Percentiles rank a stretch among this genome's conserved stretches.
Evolutionary conservation across 2,329 filamentous ascomycete genomes (phyloP).

Genomic region (Colletotrichum melonis): DNA sequence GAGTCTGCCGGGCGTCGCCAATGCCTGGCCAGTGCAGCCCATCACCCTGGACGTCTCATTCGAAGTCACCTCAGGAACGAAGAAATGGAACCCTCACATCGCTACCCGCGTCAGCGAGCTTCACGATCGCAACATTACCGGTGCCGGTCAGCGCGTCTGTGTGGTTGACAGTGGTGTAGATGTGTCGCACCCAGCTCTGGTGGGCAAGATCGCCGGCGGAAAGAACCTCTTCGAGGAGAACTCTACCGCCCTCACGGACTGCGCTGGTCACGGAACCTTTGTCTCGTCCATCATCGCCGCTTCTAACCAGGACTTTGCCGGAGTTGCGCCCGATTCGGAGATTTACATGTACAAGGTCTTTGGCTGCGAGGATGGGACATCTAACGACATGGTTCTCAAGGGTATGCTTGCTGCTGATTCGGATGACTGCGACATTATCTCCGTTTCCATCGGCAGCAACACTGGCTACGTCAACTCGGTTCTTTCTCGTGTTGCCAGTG

Average conservation of each 20-base stretch:
- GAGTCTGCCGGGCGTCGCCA: constrained; percentile 19
- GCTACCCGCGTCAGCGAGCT: constrained; percentile 36
- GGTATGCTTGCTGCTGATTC: constrained; percentile 39
- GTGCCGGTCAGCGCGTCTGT: constrained; percentile 37
- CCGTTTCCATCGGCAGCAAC: constrained; percentile 35
- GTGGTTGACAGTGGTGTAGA: constrained; percentile 39
- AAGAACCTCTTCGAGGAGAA: constrained; percentile 37
- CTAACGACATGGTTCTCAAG: constrained; percentile 39
- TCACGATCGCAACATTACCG: constrained; percentile 37
- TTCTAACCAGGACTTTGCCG: constrained; percentile 28
- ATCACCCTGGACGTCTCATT: constrained; percentile 37
- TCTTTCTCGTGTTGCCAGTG: constrained; percentile 15
- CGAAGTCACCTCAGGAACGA: constrained; percentile 13
- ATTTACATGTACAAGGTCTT: constrained; percentile 43
- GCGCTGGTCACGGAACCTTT: constrained; percentile 38
- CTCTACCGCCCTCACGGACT: constrained; percentile 32
- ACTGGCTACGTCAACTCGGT: constrained; percentile 34
- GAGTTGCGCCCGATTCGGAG: constrained; percentile 38
- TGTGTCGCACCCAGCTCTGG: constrained; percentile 32
- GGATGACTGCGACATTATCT: constrained; percentile 40
- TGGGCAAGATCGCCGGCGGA: constrained; percentile 35
- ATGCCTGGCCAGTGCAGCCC: constrained; percentile 24
- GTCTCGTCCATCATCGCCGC: constrained; percentile 34
- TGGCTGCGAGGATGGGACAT: constrained; percentile 33
- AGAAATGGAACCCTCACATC: constrained; percentile 37